Evolutionary conservation across 202 grass and related monocot genomes (phyloP).

Genomic region (Zoysia matrella): DNA sequence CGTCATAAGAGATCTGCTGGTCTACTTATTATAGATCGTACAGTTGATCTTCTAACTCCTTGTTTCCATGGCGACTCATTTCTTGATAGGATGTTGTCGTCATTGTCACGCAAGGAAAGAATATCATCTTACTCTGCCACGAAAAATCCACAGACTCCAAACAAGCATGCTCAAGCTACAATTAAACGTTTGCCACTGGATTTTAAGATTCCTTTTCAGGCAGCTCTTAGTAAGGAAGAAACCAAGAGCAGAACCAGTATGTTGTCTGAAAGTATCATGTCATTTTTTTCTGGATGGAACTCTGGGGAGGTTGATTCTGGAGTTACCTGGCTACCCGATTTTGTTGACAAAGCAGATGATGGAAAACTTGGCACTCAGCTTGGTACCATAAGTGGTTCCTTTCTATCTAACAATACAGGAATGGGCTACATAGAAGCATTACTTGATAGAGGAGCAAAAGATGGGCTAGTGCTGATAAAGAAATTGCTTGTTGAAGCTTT

Average conservation of each 20-base stretch:
- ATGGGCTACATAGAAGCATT: constrained; percentile 74
- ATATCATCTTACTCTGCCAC: constrained; percentile 43
- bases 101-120: constrained; percentile 64
- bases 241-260: constrained; percentile 39
- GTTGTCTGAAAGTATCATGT: constrained; percentile 69
- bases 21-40: constrained; percentile 89
- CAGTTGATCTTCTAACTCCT: constrained; percentile 92
- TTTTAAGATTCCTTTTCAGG: constrained; percentile 77
- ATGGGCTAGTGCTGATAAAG: constrained; percentile 78
- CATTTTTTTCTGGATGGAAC: constrained; percentile 89
- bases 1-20: constrained; percentile 92
- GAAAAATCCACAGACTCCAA: constrained; percentile 56
- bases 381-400: constrained; percentile 62
- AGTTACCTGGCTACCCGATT: constrained; percentile 55
- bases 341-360: constrained; percentile 47
- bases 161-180: constrained; percentile 44
- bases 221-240: constrained; percentile 66
- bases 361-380: constrained; percentile 38
- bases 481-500: constrained; percentile 95
- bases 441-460: constrained; percentile 82
- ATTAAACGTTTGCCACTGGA: constrained; percentile 67
- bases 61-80: constrained; percentile 87
- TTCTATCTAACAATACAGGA: constrained; percentile 79
- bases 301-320: constrained; percentile 53
- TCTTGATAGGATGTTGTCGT: constrained; percentile 82